phyloP scores from a whole-genome alignment of 805 yeast species.

The Scheffersomyces coipomensis region DNA sequence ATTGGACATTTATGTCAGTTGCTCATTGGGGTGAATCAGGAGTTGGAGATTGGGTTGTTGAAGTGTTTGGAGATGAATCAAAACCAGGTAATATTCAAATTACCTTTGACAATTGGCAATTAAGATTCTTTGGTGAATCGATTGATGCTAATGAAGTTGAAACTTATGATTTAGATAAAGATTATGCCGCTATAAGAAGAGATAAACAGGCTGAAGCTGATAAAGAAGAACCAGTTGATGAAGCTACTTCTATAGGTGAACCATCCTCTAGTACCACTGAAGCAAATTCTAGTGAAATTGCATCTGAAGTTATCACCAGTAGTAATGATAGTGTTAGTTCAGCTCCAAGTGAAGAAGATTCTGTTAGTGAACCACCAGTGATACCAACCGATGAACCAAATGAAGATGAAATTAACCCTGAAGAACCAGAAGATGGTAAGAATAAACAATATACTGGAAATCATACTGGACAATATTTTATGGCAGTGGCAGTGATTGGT shows the following conservation, averaged over 20 bases:
- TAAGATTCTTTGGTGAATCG: conserved; percentile 80
- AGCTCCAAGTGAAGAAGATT: conserved; percentile 2
- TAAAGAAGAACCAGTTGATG: neutral
- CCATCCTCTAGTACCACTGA: conserved; percentile 2
- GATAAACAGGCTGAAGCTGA: conserved; percentile 16
- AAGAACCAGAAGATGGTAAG: conserved; percentile 30
- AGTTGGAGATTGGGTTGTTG: conserved; percentile 78
- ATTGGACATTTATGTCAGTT: conserved; percentile 96
- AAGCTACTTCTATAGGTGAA: conserved; percentile 1
- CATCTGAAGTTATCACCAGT: conserved; percentile 2
- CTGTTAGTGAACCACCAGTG: conserved; percentile 2
- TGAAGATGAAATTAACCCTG: neutral
- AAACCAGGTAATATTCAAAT: conserved; percentile 31
- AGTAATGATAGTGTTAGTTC: conserved; percentile 3
- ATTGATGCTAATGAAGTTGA: conserved; percentile 62
- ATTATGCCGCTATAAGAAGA: conserved; percentile 41
- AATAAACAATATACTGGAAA: conserved; percentile 32
- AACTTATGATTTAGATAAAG: conserved; percentile 49
- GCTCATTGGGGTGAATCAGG: conserved; percentile 95
- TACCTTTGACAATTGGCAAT: conserved; percentile 64
- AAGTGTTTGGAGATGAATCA: conserved; percentile 47
- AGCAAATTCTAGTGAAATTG: conserved; percentile 4
- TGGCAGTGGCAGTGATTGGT: conserved; percentile 59
- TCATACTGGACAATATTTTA: conserved; percentile 61
- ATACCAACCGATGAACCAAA: neutral